Conservation (phyloP, 2,329 filamentous ascomycete species). For the Lomentospora prolificans region DNA sequence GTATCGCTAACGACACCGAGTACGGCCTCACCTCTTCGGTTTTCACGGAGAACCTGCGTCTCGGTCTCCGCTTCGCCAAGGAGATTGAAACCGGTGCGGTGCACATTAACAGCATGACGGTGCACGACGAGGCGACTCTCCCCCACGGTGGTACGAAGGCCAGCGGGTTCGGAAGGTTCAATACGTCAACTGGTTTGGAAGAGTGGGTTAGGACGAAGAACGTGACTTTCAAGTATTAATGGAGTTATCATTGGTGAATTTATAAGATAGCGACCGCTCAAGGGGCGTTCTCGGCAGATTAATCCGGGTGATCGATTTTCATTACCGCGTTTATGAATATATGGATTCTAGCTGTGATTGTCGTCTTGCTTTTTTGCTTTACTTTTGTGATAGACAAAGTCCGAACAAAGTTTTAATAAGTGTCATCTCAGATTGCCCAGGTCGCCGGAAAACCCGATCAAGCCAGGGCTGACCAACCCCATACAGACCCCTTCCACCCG, state of each 20-base stretch:
- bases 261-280: too few relatives aligned
- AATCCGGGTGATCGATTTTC: too few relatives aligned
- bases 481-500: too few relatives aligned
- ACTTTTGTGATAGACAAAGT: too few relatives aligned
- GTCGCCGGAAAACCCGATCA: too few relatives aligned
- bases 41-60: constrained; percentile 59
- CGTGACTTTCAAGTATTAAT: constrained; percentile 42
- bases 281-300: too few relatives aligned
- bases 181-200: constrained; percentile 38
- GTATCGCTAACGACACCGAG: constrained; percentile 70
- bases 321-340: too few relatives aligned
- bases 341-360: too few relatives aligned
- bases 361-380: too few relatives aligned
- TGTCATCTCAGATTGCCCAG: too few relatives aligned
- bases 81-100: constrained; percentile 57
- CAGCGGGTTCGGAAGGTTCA: constrained; percentile 56
- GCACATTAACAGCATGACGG: constrained; percentile 56
- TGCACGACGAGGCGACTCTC: constrained; percentile 54
- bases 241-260: not conserved
- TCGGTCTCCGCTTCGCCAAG: constrained; percentile 48
- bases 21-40: constrained; percentile 65
- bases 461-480: too few relatives aligned
- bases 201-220: constrained; percentile 58
- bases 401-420: too few relatives aligned
- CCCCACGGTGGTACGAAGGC: constrained; percentile 59